Conservation (phyloP, 192 early-diverging fungal genomes). For the Entomortierella chlamydospora region DNA sequence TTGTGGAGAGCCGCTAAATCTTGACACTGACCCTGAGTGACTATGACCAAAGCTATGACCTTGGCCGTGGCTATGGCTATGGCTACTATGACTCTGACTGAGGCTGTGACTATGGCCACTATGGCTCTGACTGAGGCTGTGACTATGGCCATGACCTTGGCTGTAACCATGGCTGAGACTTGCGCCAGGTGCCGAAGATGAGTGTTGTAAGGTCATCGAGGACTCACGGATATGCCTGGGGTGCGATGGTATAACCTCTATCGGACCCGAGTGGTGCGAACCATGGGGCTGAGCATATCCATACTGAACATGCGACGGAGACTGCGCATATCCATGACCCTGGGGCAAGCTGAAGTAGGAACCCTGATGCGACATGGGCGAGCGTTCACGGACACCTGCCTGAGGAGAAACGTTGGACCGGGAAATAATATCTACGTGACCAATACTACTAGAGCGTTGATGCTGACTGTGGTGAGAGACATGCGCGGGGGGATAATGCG, state of each 20-base stretch:
- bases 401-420: conserved; percentile 32
- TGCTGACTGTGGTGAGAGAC: conserved; percentile 17
- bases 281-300: conserved; percentile 21
- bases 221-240: conserved; percentile 19
- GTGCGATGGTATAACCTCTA: conserved; percentile 26
- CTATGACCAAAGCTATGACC: conserved; percentile 20
- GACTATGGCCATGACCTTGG: background rate
- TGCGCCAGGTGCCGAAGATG: background rate
- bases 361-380: conserved; percentile 39
- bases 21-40: conserved; percentile 26
- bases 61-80: background rate
- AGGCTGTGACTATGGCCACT: background rate
- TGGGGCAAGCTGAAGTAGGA: conserved; percentile 27
- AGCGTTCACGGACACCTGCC: conserved; percentile 15
- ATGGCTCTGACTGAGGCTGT: background rate
- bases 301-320: conserved; percentile 2
- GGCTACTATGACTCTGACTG: background rate
- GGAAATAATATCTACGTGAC: conserved; percentile 27
- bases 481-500: conserved; percentile 4
- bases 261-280: conserved; percentile 18
- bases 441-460: conserved; percentile 40
- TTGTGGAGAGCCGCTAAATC: conserved; percentile 46
- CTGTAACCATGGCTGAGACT: background rate
- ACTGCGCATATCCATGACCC: conserved; percentile 23
- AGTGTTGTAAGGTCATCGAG: conserved; percentile 12